Percentiles rank a stretch among this genome's conserved stretches.
Evolutionary conservation across 371 early-diverging fungal species (phyloP).

Genomic region (Scutellospora calospora): DNA sequence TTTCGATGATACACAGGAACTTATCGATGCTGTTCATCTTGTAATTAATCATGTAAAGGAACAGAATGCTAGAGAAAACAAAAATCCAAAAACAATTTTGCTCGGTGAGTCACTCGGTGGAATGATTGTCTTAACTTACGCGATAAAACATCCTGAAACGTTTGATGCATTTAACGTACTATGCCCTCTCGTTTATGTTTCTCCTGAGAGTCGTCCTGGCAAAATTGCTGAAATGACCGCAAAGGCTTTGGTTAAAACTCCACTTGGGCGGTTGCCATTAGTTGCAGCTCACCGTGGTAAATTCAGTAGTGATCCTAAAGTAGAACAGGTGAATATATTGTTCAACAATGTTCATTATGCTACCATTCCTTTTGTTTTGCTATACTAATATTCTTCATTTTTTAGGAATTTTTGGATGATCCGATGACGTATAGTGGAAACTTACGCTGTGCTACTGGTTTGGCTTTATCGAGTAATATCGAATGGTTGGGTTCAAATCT

Average conservation of each 20-base stretch:
- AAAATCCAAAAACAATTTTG: constrained; percentile 9
- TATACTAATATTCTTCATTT: neutral
- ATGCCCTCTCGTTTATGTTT: constrained; percentile 31
- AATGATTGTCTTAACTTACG: constrained; percentile 19
- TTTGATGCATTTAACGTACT: constrained; percentile 16
- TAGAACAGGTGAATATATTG: neutral
- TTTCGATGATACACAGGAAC: constrained; percentile 2
- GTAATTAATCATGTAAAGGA: constrained; percentile 33
- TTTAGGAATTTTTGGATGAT: constrained; percentile 14
- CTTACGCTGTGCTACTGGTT: constrained; percentile 23
- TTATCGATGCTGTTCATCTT: constrained; percentile 14
- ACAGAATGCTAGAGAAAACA: neutral
- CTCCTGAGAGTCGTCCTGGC: constrained; percentile 1
- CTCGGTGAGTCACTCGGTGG: constrained; percentile 36
- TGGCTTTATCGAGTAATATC: neutral
- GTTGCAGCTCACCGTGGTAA: constrained; percentile 18
- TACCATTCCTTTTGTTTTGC: neutral
- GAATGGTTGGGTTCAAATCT: constrained; percentile 33
- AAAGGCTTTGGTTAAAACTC: constrained; percentile 7
- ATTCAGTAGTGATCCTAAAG: constrained; percentile 18
- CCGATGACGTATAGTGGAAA: constrained; percentile 40
- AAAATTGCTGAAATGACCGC: constrained; percentile 17
- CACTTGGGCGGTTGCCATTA: constrained; percentile 34
- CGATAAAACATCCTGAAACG: constrained; percentile 26
- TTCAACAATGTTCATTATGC: neutral